phyloP scores from a whole-genome alignment of 1,284 basidiomycete species.

The Meripilus lineatus region DNA sequence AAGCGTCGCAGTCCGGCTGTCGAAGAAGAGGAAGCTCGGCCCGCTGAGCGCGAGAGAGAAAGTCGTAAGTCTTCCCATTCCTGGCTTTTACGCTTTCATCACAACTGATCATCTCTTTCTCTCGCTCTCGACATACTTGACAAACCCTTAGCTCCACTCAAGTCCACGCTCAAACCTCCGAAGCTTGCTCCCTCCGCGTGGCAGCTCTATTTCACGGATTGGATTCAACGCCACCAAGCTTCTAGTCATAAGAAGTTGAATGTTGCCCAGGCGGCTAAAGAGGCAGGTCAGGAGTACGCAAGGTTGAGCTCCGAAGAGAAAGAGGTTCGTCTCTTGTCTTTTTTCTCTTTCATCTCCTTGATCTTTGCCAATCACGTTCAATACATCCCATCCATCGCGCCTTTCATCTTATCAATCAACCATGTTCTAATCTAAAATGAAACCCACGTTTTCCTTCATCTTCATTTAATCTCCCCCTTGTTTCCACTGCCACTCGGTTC shows the following conservation, averaged over 20 bases:
- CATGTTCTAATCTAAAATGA: too few species aligned
- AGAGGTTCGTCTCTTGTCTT: conserved; percentile 45
- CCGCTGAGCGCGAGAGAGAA: conserved; percentile 21
- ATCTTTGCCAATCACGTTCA: background rate
- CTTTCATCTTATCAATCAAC: too few species aligned
- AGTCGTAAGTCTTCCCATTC: conserved; percentile 22
- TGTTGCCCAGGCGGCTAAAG: conserved; percentile 93
- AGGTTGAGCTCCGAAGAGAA: conserved; percentile 76
- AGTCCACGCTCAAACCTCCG: conserved; percentile 77
- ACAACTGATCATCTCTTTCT: conserved; percentile 11
- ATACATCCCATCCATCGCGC: background rate
- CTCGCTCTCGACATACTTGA: background rate
- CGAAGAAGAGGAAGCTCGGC: conserved; percentile 38
- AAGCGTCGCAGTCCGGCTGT: conserved; percentile 45
- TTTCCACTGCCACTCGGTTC: background rate
- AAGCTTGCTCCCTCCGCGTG: conserved; percentile 93
- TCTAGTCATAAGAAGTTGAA: conserved; percentile 81
- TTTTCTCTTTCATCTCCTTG: conserved; percentile 4
- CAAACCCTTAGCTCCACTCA: conserved; percentile 43
- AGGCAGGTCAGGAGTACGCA: conserved; percentile 89
- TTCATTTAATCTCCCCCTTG: background rate
- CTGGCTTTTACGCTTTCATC: too few species aligned
- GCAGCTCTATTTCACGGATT: conserved; percentile 97
- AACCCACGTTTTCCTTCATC: background rate
- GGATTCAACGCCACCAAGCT: conserved; percentile 87